Percentiles rank a stretch among this genome's conserved stretches.
Evolutionary conservation across 768 basidiomycete species (phyloP).

Genomic region (Panaeolus cyanescens): DNA sequence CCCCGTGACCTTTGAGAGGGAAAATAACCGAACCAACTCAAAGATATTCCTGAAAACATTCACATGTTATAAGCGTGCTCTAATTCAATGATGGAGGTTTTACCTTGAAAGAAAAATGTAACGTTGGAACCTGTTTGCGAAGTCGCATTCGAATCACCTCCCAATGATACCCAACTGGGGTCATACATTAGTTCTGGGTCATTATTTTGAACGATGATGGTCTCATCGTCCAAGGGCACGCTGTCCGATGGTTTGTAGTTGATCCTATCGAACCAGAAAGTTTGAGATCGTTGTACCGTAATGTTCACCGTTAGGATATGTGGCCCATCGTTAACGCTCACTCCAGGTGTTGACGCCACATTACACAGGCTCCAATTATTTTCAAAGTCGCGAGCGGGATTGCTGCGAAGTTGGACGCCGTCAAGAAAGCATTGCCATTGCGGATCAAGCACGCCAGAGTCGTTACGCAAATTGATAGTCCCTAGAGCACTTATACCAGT

Average conservation of each 20-base stretch:
- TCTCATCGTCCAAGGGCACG: slow-evolving; percentile 8
- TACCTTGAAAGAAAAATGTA: slow-evolving; percentile 26
- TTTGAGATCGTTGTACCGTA: slow-evolving; percentile 1
- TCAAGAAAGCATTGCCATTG: neutral
- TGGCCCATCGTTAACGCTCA: slow-evolving; percentile 1
- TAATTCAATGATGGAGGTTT: no score
- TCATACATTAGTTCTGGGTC: slow-evolving; percentile 23
- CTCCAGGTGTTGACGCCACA: neutral
- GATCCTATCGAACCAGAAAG: slow-evolving; percentile 11
- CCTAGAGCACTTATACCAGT: neutral
- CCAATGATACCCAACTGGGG: slow-evolving; percentile 19
- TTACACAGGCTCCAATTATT: slow-evolving; percentile 9
- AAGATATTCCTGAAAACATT: neutral
- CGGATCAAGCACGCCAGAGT: slow-evolving; percentile 12
- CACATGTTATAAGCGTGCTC: no score
- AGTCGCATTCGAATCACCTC: slow-evolving; percentile 15
- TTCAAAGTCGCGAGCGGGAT: neutral
- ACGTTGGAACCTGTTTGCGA: slow-evolving; percentile 18
- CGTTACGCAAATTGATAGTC: slow-evolving; percentile 6
- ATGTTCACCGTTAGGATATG: slow-evolving; percentile 9
- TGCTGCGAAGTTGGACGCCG: neutral
- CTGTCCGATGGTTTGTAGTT: neutral
- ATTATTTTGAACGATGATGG: slow-evolving; percentile 10
- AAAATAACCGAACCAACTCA: slow-evolving; percentile 9
- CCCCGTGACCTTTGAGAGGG: slow-evolving; percentile 1